These are phyloP conservation scores for Tetracladium setigerum DNA, from an alignment of 495 filamentous ascomycete species.

Conservation along the genomic window DNA sequence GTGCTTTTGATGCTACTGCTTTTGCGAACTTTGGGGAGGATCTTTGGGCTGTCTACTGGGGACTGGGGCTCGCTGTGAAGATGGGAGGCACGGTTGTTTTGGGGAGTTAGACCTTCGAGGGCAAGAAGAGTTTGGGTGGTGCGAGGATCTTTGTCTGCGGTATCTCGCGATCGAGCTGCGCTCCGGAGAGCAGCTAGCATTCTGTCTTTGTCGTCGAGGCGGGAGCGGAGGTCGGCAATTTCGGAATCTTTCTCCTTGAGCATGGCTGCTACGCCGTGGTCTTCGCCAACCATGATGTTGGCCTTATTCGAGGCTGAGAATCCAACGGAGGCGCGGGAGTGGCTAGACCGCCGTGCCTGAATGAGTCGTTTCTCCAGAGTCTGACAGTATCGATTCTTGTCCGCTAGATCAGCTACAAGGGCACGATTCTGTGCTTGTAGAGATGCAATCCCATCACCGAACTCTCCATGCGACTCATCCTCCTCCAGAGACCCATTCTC, in stretches of 20 bases:
- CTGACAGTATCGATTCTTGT: slow-evolving; percentile 94
- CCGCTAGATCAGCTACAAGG: slow-evolving; percentile 83
- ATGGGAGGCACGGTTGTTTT: slow-evolving; percentile 35
- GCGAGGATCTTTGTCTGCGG: slow-evolving; percentile 47
- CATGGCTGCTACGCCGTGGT: slow-evolving; percentile 55
- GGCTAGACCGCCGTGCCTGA: slow-evolving; percentile 86
- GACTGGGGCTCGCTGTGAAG: slow-evolving; percentile 29
- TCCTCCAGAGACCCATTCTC: slow-evolving; percentile 45
- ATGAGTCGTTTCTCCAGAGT: slow-evolving; percentile 88
- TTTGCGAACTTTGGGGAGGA: slow-evolving; percentile 29
- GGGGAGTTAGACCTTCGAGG: slow-evolving; percentile 24
- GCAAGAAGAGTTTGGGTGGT: slow-evolving; percentile 2
- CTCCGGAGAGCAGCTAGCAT: slow-evolving; percentile 88
- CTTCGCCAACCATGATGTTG: slow-evolving; percentile 54
- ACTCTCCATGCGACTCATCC: slow-evolving; percentile 71
- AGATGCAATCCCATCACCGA: slow-evolving; percentile 79
- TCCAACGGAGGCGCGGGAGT: slow-evolving; percentile 72
- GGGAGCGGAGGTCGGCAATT: slow-evolving; percentile 80
- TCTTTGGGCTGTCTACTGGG: slow-evolving; percentile 11
- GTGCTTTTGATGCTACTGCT: slow-evolving; percentile 54
- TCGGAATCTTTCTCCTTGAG: slow-evolving; percentile 89
- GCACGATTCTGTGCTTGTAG: slow-evolving; percentile 75
- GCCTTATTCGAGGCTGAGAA: slow-evolving; percentile 47
- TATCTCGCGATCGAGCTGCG: slow-evolving; percentile 78
- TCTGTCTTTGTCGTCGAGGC: slow-evolving; percentile 90